These are phyloP conservation scores for Chrysosporium queenslandicum DNA, from an alignment of 2,329 filamentous ascomycete genomes.

Conservation along the genomic window DNA sequence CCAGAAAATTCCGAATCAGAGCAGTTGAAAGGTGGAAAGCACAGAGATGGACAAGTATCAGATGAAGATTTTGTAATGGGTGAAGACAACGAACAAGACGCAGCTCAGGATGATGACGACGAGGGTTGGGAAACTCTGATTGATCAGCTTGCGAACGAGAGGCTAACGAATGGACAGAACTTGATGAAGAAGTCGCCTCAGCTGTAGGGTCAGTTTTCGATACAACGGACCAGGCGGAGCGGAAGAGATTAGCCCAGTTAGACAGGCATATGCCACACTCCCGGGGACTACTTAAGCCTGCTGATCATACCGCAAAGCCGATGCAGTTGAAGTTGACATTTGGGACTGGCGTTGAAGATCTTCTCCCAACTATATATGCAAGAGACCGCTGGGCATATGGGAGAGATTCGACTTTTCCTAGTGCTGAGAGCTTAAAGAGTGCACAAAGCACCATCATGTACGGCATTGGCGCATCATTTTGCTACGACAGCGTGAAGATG, in stretches of 20 bases:
- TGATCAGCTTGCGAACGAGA: not conserved
- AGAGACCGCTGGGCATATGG: constrained; percentile 42
- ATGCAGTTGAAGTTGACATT: constrained; percentile 42
- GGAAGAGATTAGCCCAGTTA: constrained; percentile 11
- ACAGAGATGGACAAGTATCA: constrained; percentile 20
- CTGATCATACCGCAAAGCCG: constrained; percentile 33
- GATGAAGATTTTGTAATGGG: constrained; percentile 30
- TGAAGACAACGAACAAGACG: constrained; percentile 17
- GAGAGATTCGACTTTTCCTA: constrained; percentile 44
- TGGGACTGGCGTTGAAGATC: constrained; percentile 42
- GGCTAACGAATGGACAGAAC: constrained; percentile 6
- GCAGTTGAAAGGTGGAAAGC: not conserved
- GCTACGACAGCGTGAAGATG: constrained; percentile 33
- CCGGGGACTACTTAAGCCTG: constrained; percentile 30
- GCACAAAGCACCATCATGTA: constrained; percentile 25
- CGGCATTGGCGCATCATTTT: constrained; percentile 37
- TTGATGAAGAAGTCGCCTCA: constrained; percentile 13
- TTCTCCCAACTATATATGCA: constrained; percentile 39
- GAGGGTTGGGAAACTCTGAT: not conserved
- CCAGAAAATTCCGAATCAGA: constrained; percentile 19
- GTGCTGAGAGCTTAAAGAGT: constrained; percentile 30
- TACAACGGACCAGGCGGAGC: not conserved
- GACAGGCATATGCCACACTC: constrained; percentile 26
- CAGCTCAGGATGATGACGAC: constrained; percentile 12
- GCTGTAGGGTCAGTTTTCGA: constrained; percentile 3